Percentiles rank a stretch among this genome's conserved stretches.
Conservation (phyloP, 305 asterid species). For the Ilex paraguariensis region DNA sequence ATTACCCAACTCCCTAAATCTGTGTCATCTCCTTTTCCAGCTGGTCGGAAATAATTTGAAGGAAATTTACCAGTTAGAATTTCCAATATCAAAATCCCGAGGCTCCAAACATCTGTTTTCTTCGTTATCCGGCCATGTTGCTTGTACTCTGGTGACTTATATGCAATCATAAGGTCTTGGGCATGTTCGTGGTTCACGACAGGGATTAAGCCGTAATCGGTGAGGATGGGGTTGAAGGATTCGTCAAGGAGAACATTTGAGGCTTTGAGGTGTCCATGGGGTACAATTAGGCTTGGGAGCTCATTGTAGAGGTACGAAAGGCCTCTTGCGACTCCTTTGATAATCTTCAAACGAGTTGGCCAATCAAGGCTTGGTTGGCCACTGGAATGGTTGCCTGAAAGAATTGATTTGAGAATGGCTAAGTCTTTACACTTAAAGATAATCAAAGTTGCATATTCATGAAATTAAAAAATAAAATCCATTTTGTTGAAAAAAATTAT, state of each 20-base stretch:
- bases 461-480: no score
- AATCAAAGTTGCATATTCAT: no score
- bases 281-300: conserved; percentile 75
- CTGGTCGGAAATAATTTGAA: conserved; percentile 35
- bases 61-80: conserved; percentile 63
- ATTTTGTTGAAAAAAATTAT: no score
- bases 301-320: conserved; percentile 64
- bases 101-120: conserved; percentile 88
- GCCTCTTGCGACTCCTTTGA: conserved; percentile 82
- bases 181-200: conserved; percentile 68
- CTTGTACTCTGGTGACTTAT: conserved; percentile 76
- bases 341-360: conserved; percentile 61
- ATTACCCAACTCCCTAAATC: conserved; percentile 59
- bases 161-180: conserved; percentile 51
- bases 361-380: conserved; percentile 52
- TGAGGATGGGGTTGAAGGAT: conserved; percentile 50
- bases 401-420: background rate
- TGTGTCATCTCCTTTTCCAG: conserved; percentile 20
- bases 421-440: no score
- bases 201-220: conserved; percentile 77
- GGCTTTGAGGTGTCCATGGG: conserved; percentile 92
- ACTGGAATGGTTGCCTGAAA: conserved; percentile 42
- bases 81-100: conserved; percentile 75
- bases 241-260: conserved; percentile 73
- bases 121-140: conserved; percentile 40